These are phyloP conservation scores for Fusarium redolens DNA, from an alignment of 2,329 filamentous ascomycete species.

Conservation along the genomic window DNA sequence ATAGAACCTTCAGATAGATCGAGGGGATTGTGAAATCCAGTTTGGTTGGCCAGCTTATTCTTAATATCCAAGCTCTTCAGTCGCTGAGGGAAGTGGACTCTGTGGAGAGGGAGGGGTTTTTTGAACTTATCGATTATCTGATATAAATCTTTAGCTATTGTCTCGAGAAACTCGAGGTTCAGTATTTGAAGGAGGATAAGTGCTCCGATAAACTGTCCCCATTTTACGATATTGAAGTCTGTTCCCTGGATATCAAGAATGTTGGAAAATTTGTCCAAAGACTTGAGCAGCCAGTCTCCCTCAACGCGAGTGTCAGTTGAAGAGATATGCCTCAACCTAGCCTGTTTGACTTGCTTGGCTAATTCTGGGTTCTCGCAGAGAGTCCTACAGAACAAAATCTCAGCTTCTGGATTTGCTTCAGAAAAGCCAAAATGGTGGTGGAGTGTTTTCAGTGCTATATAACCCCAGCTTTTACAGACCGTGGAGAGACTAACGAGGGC, in stretches of 20 bases:
- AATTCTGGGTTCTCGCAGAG: not conserved
- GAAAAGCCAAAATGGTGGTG: conserved; percentile 13
- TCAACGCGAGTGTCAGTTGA: accelerated
- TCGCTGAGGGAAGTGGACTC: not conserved
- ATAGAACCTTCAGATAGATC: not conserved
- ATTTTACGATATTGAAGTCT: accelerated
- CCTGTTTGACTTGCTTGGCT: not conserved
- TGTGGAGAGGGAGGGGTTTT: not conserved
- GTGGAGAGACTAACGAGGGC: not conserved
- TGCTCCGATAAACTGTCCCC: not conserved
- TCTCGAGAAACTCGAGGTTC: not conserved
- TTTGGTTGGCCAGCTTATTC: not conserved
- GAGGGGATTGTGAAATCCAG: not conserved
- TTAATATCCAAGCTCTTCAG: not conserved
- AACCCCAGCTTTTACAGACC: not conserved
- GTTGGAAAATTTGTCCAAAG: not conserved
- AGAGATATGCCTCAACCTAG: not conserved
- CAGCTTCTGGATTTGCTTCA: accelerated
- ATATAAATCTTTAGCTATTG: not conserved
- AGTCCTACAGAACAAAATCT: not conserved
- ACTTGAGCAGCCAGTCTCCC: accelerated
- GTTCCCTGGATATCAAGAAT: not conserved
- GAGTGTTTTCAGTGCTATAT: conserved; percentile 6
- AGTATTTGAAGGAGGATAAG: not conserved
- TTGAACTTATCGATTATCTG: not conserved